Percentiles rank a stretch among this genome's conserved stretches.
These are phyloP conservation scores for Penicillium parvum DNA, from an alignment of 495 filamentous ascomycete species.

Conservation along the genomic window DNA sequence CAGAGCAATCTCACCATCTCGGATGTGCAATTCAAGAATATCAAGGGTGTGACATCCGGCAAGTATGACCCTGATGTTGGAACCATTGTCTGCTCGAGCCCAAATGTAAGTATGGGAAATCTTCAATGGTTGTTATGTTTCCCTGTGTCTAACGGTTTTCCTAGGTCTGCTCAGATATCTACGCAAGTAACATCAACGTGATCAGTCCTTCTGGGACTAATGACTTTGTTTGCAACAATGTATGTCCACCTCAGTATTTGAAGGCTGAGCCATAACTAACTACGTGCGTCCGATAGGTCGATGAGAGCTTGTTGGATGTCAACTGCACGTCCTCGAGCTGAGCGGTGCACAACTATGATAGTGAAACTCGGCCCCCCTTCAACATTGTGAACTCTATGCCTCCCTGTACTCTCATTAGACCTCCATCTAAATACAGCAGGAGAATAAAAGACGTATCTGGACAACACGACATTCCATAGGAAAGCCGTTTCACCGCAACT, in stretches of 20 bases:
- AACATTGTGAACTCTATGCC: too few species aligned
- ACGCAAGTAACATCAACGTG: conserved; percentile 48
- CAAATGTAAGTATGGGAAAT: conserved; percentile 26
- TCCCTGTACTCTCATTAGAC: too few species aligned
- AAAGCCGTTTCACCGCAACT: too few species aligned
- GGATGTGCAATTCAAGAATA: conserved; percentile 50
- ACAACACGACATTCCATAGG: too few species aligned
- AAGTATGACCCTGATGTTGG: conserved; percentile 49
- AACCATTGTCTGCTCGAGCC: conserved; percentile 55
- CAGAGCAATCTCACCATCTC: conserved; percentile 54
- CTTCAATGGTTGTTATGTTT: background rate
- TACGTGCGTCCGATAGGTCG: conserved; percentile 22
- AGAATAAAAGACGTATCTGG: too few species aligned
- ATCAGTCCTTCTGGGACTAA: conserved; percentile 46
- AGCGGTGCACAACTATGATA: conserved; percentile 7
- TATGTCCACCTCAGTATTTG: conserved; percentile 19
- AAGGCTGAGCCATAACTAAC: background rate
- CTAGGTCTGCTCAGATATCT: conserved; percentile 51
- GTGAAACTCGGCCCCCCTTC: too few species aligned
- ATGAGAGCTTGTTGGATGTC: conserved; percentile 36
- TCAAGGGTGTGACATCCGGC: conserved; percentile 51
- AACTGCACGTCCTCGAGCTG: conserved; percentile 32
- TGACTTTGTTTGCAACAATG: conserved; percentile 51
- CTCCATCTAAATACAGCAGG: too few species aligned
- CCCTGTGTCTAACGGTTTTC: conserved; percentile 2